phyloP scores from a whole-genome alignment of 805 yeast genomes.

The Hanseniaspora opuntiae region DNA sequence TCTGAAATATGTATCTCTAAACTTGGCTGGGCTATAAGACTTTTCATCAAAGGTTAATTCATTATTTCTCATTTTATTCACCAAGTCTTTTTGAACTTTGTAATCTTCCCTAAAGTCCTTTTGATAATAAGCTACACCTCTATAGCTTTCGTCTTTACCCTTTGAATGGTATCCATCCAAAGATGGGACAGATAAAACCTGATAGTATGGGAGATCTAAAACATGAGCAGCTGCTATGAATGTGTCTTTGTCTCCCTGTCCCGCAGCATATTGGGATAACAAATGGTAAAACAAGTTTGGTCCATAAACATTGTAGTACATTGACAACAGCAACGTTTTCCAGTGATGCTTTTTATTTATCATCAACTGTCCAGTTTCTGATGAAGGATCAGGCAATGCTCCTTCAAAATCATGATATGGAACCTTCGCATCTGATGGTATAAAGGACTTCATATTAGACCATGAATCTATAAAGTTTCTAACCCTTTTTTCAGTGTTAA shows the following conservation, averaged over 20 bases:
- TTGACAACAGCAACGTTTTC: conserved; percentile 43
- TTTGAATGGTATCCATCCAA: conserved; percentile 28
- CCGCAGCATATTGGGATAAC: conserved; percentile 62
- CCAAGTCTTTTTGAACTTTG: conserved; percentile 14
- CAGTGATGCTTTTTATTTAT: conserved; percentile 48
- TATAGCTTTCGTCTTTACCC: conserved; percentile 28
- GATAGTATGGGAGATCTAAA: conserved; percentile 34
- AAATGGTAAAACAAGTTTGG: conserved; percentile 56
- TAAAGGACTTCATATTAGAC: conserved; percentile 22
- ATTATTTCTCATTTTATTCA: background rate
- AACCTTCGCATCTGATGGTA: conserved; percentile 20
- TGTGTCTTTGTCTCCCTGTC: conserved; percentile 71
- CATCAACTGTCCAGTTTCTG: conserved; percentile 60
- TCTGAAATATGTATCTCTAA: conserved; percentile 13
- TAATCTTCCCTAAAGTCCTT: conserved; percentile 55
- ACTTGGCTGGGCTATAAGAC: conserved; percentile 8
- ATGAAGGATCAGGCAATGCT: conserved; percentile 53
- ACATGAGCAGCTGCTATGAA: conserved; percentile 52
- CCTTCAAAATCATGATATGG: conserved; percentile 49
- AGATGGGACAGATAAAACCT: conserved; percentile 29
- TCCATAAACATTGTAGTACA: conserved; percentile 57
- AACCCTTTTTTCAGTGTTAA: conserved; percentile 29
- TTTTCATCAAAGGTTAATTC: conserved; percentile 2
- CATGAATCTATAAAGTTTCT: conserved; percentile 27
- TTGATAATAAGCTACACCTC: conserved; percentile 72